Percentiles rank a stretch among this genome's conserved stretches.
Conservation (phyloP, 2,329 filamentous ascomycete species). For the Lasiodiplodia gonubiensis region DNA sequence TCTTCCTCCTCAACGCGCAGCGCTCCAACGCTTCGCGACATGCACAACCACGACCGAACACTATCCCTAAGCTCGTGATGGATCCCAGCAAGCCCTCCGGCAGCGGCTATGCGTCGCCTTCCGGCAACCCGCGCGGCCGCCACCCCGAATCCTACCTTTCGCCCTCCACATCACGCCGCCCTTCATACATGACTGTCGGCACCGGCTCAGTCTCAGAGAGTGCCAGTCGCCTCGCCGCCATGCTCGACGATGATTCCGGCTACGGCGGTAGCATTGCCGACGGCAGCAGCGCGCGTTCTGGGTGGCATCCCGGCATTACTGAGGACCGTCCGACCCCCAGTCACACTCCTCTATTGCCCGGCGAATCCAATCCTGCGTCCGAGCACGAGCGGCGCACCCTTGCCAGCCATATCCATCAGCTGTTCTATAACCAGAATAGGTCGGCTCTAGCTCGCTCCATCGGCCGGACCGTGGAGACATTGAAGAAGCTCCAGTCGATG, state of each 20-base stretch:
- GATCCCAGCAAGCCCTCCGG: constrained; percentile 32
- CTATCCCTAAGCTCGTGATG: constrained; percentile 25
- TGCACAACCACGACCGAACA: constrained; percentile 35
- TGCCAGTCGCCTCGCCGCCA: constrained; percentile 77
- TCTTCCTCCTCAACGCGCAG: constrained; percentile 14
- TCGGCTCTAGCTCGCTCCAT: constrained; percentile 87
- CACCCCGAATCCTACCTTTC: constrained; percentile 28
- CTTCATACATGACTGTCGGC: constrained; percentile 87
- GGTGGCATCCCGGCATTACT: constrained; percentile 62
- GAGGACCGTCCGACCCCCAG: constrained; percentile 63
- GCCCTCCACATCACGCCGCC: constrained; percentile 42
- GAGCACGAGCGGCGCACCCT: constrained; percentile 72
- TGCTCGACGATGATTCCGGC: constrained; percentile 87
- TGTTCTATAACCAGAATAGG: constrained; percentile 93
- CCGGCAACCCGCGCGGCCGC: constrained; percentile 32
- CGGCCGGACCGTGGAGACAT: constrained; percentile 79
- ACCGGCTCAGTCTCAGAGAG: constrained; percentile 80
- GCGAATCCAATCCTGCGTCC: constrained; percentile 53
- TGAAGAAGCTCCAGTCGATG: constrained; percentile 84
- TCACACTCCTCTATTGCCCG: constrained; percentile 58
- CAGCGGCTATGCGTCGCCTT: constrained; percentile 35
- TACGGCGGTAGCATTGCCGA: constrained; percentile 79
- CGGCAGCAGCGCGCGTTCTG: constrained; percentile 62
- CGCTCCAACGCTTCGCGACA: constrained; percentile 35
- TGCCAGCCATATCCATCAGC: constrained; percentile 85